Base-by-base conservation (phyloP, 495 filamentous ascomycete species). In the Neurospora africana region DNA sequence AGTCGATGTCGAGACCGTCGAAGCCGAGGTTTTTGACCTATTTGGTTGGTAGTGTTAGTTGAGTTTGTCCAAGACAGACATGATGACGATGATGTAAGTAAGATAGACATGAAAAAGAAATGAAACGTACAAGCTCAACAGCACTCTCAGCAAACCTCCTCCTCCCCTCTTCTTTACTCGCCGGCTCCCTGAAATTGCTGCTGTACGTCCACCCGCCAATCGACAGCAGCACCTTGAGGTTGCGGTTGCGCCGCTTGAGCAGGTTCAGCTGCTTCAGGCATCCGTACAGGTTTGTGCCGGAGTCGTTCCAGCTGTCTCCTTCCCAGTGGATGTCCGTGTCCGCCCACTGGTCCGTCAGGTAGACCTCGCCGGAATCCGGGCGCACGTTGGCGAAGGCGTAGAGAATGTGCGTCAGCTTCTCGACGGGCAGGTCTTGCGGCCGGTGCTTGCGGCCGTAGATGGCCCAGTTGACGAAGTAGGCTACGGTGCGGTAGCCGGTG, bases 151-250 rank as follows among this genome's bases (percentile, higher is more conserved):
- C 94, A 82, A 97, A 96, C 2, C 71, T 86, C n/a, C 82, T 81
- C 43, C 87, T 86, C 30, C 88, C 92, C n/a, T 82, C 78, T 0
- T 84, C 82, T 0, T 89, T 91, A 2, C 88, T 90, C 5, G 91
- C 88, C 0, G 94, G 92, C 44, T 85, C 85, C 23, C 88, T 85
- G 79, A 99, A 97, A 81, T 97, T 96, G 78, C 87, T 81, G 69
- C 91, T 92, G 80, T 98, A 98, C 0, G 94, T 97, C 95, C 96
- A 98, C 37, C 95, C 95, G 72, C 95, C 95, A 74, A 99, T 95
- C 67, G 92, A 96, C 15, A 99, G 88, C 11, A 98, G 86, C 7
- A 97, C 86, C 82, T 98, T 98, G 65, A 99, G 83, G 78, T 96
- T 90, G 70, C 95, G 89, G 81, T 98, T 90, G 72, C 87, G 84